These are phyloP conservation scores for Auricularia auricula-judae DNA, from an alignment of 768 basidiomycete genomes.

Conservation along the genomic window DNA sequence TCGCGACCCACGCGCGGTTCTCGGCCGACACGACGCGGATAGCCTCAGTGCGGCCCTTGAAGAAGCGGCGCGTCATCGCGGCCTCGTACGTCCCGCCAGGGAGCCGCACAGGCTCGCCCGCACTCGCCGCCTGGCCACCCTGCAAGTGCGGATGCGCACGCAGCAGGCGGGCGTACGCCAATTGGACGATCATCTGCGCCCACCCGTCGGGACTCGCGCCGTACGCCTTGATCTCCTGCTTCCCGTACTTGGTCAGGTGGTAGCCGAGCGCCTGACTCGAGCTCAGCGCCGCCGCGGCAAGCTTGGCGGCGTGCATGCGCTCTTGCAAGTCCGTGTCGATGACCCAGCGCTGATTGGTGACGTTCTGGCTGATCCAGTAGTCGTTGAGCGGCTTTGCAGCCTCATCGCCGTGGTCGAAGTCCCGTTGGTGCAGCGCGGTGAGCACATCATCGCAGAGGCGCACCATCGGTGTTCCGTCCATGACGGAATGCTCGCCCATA, in stretches of 20 bases:
- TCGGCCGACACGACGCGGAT: slow-evolving; percentile 74
- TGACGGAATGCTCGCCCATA: slow-evolving; percentile 88
- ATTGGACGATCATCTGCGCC: slow-evolving; percentile 86
- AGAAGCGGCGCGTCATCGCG: slow-evolving; percentile 79
- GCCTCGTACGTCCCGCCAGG: slow-evolving; percentile 86
- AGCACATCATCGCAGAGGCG: slow-evolving; percentile 64
- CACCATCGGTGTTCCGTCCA: slow-evolving; percentile 81
- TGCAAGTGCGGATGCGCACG: neutral
- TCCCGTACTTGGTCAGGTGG: slow-evolving; percentile 67
- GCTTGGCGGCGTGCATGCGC: slow-evolving; percentile 48
- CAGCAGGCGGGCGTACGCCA: slow-evolving; percentile 72
- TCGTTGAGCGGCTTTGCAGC: slow-evolving; percentile 7
- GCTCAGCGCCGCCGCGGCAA: slow-evolving; percentile 44
- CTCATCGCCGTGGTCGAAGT: slow-evolving; percentile 52
- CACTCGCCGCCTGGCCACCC: slow-evolving; percentile 12
- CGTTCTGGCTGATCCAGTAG: neutral
- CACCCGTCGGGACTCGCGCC: slow-evolving; percentile 90
- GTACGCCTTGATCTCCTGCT: slow-evolving; percentile 73
- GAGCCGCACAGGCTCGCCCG: slow-evolving; percentile 31
- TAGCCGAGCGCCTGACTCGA: slow-evolving; percentile 53
- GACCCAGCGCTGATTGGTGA: slow-evolving; percentile 42
- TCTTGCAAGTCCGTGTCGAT: slow-evolving; percentile 33
- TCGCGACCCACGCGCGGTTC: slow-evolving; percentile 63
- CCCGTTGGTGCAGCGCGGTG: slow-evolving; percentile 41
- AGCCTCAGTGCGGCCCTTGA: slow-evolving; percentile 89